A percentile compares a stretch with the other conserved stretches of the same genome.
phyloP scores from a whole-genome alignment of 768 basidiomycete species.

The Suillus fuscotomentosus region DNA sequence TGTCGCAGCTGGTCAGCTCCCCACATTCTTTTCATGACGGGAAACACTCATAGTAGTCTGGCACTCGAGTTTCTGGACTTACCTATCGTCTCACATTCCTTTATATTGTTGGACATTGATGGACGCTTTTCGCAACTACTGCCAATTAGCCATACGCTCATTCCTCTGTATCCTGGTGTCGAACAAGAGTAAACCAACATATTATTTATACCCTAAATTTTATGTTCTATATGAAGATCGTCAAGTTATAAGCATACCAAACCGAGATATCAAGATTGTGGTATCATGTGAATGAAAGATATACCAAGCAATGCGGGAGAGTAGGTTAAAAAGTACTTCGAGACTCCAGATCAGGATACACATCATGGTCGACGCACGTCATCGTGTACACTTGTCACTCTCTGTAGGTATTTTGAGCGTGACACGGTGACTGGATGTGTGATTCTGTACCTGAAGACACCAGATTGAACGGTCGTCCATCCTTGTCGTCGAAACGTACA shows the following conservation, averaged over 20 bases:
- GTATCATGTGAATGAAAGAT: neutral
- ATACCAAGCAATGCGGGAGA: neutral
- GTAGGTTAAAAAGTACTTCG: neutral
- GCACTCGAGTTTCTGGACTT: neutral
- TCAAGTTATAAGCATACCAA: neutral
- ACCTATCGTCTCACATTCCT: neutral
- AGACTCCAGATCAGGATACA: neutral
- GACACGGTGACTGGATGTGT: neutral
- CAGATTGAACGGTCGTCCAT: conserved; percentile 22
- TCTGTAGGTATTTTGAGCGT: neutral
- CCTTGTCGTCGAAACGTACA: conserved; percentile 32
- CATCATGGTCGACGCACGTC: neutral
- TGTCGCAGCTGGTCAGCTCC: neutral
- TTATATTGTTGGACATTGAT: neutral
- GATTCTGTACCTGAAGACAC: neutral
- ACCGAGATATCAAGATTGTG: neutral
- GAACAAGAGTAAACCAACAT: neutral
- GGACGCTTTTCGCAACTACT: neutral
- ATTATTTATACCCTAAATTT: neutral
- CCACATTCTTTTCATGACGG: neutral
- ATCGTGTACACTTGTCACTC: neutral
- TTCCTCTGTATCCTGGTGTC: neutral
- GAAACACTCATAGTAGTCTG: neutral
- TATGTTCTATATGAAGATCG: neutral
- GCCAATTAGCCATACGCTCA: conserved; percentile 2